Conservation (phyloP, 768 basidiomycete species). For the Phanerochaete sordida region DNA sequence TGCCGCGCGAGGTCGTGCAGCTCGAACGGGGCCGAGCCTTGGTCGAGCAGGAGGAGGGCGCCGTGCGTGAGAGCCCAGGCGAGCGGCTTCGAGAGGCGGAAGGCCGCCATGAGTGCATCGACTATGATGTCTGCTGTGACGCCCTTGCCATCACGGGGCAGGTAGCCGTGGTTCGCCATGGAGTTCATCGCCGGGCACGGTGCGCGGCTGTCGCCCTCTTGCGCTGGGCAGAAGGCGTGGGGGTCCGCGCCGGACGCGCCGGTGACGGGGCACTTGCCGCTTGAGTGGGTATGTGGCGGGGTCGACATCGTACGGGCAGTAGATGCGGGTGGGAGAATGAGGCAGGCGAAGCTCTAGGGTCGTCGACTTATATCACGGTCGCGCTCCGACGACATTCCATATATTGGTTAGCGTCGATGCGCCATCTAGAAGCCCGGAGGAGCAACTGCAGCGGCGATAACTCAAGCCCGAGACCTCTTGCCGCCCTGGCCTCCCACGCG, state of each 20-base stretch:
- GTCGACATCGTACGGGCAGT: not conserved
- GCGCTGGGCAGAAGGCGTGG: constrained; percentile 12
- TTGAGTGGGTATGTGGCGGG: not conserved
- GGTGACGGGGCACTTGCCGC: constrained; percentile 3
- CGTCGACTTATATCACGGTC: not conserved
- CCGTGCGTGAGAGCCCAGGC: constrained; percentile 18
- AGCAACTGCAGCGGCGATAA: not conserved
- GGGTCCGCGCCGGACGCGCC: not conserved
- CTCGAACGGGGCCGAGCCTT: constrained; percentile 7
- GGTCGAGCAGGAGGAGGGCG: constrained; percentile 14
- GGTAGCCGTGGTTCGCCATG: constrained; percentile 54
- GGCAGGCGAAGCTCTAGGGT: not conserved
- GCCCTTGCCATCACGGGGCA: constrained; percentile 27
- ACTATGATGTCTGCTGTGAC: constrained; percentile 14
- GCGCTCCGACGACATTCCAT: not conserved
- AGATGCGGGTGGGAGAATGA: not conserved
- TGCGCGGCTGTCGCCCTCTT: constrained; percentile 16
- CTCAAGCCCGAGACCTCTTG: not conserved
- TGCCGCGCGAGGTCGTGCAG: constrained; percentile 25
- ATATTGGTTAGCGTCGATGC: not conserved
- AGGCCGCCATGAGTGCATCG: constrained; percentile 21
- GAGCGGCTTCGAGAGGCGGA: constrained; percentile 21
- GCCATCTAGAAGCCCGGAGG: not conserved
- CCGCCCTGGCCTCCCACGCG: not conserved
- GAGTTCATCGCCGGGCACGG: constrained; percentile 57